Conservation (phyloP, 139 green algal species). For the Mychonastes homosphaera region DNA sequence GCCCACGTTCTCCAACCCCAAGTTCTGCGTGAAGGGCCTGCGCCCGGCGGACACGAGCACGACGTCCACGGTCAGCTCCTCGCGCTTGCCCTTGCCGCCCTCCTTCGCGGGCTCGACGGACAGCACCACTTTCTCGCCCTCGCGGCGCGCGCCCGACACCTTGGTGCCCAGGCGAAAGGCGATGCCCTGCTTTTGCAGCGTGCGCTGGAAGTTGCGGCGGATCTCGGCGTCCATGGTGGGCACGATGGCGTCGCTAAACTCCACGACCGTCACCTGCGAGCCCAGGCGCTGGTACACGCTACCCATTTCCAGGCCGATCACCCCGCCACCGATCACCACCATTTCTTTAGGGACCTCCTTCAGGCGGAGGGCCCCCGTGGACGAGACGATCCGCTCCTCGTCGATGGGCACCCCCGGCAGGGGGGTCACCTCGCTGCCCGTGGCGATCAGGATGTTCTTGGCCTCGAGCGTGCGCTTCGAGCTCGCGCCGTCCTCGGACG, state of each 20-base stretch:
- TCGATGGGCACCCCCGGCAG: constrained; percentile 86
- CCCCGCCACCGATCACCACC: constrained; percentile 92
- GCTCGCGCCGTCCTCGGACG: constrained; percentile 52
- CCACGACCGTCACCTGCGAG: constrained; percentile 88
- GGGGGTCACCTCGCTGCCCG: constrained; percentile 81
- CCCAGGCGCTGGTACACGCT: constrained; percentile 89
- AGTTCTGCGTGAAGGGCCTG: constrained; percentile 50
- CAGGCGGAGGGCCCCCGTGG: constrained; percentile 87
- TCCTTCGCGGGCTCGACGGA: constrained; percentile 38
- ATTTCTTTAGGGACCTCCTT: constrained; percentile 80
- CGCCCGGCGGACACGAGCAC: constrained; percentile 64
- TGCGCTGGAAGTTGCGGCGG: constrained; percentile 74
- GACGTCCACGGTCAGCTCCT: constrained; percentile 33
- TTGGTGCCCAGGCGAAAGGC: constrained; percentile 94
- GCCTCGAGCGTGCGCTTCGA: constrained; percentile 40
- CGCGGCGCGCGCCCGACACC: constrained; percentile 48
- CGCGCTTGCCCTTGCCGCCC: constrained; percentile 22
- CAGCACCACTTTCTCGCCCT: constrained; percentile 51
- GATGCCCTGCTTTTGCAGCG: constrained; percentile 92
- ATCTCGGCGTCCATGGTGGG: constrained; percentile 86
- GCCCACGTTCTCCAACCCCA: constrained; percentile 82
- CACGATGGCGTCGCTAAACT: constrained; percentile 87
- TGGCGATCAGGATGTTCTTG: constrained; percentile 96
- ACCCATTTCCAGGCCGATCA: constrained; percentile 98
- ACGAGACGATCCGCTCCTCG: constrained; percentile 90